Evolutionary conservation across 2,329 filamentous ascomycete species (phyloP), one percentile per base, ranked within the genome.

Genomic region (Penicillium sp.): DNA sequence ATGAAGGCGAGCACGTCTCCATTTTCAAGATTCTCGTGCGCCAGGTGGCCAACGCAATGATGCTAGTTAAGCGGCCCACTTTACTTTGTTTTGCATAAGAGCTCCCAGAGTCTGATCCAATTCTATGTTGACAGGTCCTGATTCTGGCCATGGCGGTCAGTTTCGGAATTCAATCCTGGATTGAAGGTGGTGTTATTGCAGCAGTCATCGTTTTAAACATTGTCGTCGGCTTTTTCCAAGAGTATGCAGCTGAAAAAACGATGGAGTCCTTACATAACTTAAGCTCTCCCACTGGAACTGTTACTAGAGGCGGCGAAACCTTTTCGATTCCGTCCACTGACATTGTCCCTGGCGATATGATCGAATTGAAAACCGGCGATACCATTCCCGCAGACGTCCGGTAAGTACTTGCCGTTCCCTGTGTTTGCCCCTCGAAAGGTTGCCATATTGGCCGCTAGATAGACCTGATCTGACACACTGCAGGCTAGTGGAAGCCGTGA

Each of bases 111-210:
- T 57, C 55, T 57, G 55, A 57, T 57, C 55, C 55, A 57, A 57
- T 57, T 57, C 46, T 19, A 41, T 31, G 45, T 57, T 19, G 19
- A 21, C 29, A 91, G 89, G 89, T 91, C 61, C 88, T 93, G 67
- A 85, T 92, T 70, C 88, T 91, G 71, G 90, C 91, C 69, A 91
- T 91, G 87, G 88, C 87, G 62, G 82, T 85, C 56, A 83, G 82
- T 70, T 85, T 84, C 70, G 85, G 83, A 41, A 84, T 86, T 26
- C 74, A 80, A 45, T 85, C 86, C 62, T 87, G 81, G 71, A 83
- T 88, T 59, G 85, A 88, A 76, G 85, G 85, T 26, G 85, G 83
- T 58, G 86, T 88, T 51, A 85, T 88, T 61, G 80, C 81, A 7
- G 85, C 83, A 5, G 85, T 88, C 68, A 87, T 88, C 63, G 70